Percentiles rank a stretch among this genome's conserved stretches.
These are phyloP conservation scores for Lactarius pseudohatsudake DNA, from an alignment of 768 basidiomycete species.

Conservation along the genomic window DNA sequence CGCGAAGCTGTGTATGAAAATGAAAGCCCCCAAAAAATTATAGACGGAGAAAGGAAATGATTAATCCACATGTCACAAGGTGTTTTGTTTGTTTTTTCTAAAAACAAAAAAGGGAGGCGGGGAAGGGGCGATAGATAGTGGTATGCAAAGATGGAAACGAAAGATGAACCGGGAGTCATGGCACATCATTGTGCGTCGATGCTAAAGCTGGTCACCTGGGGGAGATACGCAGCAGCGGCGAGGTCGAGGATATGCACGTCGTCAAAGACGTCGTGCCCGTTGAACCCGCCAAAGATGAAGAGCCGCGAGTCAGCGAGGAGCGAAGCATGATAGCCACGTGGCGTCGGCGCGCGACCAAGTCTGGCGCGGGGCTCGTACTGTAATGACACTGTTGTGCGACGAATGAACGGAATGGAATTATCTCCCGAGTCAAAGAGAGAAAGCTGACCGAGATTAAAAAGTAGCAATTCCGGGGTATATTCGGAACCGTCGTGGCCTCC, in stretches of 20 bases:
- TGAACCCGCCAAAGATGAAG: slow-evolving; percentile 87
- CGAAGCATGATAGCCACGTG: slow-evolving; percentile 84
- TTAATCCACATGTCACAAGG: not conserved
- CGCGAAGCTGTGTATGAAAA: not conserved
- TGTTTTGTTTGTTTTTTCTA: not conserved
- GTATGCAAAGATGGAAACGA: not conserved
- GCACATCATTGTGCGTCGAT: slow-evolving; percentile 42
- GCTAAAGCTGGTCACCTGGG: slow-evolving; percentile 64
- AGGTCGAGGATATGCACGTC: slow-evolving; percentile 86
- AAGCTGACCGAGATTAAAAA: slow-evolving; percentile 83
- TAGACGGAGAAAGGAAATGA: not conserved
- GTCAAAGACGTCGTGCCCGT: slow-evolving; percentile 79
- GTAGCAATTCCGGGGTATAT: slow-evolving; percentile 71
- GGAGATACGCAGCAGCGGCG: slow-evolving; percentile 83
- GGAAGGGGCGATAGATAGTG: not conserved
- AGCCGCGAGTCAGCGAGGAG: slow-evolving; percentile 81
- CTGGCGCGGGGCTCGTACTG: slow-evolving; percentile 76
- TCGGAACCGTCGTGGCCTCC: slow-evolving; percentile 84
- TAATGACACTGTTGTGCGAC: slow-evolving; percentile 60
- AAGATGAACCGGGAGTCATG: not conserved
- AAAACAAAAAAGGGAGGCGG: not conserved
- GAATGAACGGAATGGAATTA: not conserved
- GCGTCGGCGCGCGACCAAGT: slow-evolving; percentile 64
- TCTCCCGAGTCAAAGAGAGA: not conserved
- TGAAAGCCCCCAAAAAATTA: not conserved